Conservation (phyloP, 352 stramenopile species). For the Phytophthora vignae region DNA sequence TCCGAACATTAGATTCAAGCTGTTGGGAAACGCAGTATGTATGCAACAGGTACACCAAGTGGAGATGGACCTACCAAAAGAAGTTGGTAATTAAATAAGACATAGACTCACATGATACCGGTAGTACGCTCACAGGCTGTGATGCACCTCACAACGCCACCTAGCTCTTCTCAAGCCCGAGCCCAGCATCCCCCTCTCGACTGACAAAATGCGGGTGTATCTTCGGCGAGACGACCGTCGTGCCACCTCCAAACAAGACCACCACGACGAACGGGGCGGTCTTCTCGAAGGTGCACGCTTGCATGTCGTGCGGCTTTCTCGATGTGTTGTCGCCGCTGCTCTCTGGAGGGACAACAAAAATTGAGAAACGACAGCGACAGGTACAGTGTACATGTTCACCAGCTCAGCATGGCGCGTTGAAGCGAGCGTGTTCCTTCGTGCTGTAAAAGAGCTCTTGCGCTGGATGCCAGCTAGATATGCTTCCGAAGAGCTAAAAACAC, state of each 20-base stretch:
- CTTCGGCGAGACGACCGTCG: not conserved
- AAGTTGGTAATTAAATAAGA: too few relatives aligned
- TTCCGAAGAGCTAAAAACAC: conserved; percentile 13
- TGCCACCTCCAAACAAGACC: not conserved
- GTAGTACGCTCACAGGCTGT: not conserved
- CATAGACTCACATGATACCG: not conserved
- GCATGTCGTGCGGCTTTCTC: conserved; percentile 1
- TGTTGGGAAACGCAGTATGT: too few relatives aligned
- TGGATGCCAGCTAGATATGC: conserved; percentile 17
- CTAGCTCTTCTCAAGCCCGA: not conserved
- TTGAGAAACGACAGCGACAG: not conserved
- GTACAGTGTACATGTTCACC: too few relatives aligned
- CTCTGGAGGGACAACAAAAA: not conserved
- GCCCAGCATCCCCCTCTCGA: not conserved
- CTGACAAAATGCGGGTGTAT: conserved; percentile 4
- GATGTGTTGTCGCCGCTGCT: conserved; percentile 6
- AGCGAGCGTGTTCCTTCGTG: not conserved
- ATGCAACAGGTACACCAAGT: too few relatives aligned
- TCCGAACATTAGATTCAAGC: too few relatives aligned
- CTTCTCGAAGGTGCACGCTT: not conserved
- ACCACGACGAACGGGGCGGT: not conserved
- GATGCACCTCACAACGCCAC: too few relatives aligned
- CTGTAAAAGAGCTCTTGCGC: not conserved
- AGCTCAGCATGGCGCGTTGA: not conserved
- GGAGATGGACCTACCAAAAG: too few relatives aligned